Evolutionary conservation across 768 basidiomycete species (phyloP).

Genomic region (Hygrophoropsis aurantiaca): DNA sequence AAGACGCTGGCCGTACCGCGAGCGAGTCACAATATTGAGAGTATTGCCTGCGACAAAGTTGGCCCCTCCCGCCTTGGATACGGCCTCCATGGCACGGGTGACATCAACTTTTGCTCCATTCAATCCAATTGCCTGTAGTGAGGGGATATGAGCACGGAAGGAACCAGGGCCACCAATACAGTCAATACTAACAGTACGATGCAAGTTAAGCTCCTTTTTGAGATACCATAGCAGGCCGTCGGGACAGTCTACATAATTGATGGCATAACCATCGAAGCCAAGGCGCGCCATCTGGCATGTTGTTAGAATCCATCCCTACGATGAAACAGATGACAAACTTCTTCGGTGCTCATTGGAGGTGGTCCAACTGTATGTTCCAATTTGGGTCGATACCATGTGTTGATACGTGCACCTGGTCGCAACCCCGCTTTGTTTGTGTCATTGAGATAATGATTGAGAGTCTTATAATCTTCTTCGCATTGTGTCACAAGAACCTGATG

Average conservation of each 20-base stretch:
- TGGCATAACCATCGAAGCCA: constrained; percentile 81
- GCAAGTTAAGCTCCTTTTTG: constrained; percentile 58
- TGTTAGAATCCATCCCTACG: constrained; percentile 2
- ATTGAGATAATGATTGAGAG: constrained; percentile 66
- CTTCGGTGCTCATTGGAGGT: constrained; percentile 59
- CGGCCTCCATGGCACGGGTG: constrained; percentile 55
- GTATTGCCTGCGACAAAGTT: constrained; percentile 62
- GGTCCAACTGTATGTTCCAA: constrained; percentile 34
- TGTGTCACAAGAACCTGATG: constrained; percentile 82
- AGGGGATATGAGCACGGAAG: neutral
- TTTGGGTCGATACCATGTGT: constrained; percentile 64
- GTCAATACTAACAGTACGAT: constrained; percentile 60
- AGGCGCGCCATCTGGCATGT: constrained; percentile 49
- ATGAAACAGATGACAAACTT: constrained; percentile 41
- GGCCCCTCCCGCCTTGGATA: constrained; percentile 55
- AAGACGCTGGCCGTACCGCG: constrained; percentile 66
- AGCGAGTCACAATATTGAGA: constrained; percentile 61
- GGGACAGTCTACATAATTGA: constrained; percentile 80
- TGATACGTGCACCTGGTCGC: constrained; percentile 51
- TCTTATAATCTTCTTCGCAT: constrained; percentile 76
- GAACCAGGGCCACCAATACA: neutral
- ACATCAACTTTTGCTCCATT: constrained; percentile 51
- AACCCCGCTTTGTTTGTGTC: constrained; percentile 56
- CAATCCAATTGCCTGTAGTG: constrained; percentile 60
- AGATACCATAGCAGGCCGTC: constrained; percentile 74